phyloP scores from a whole-genome alignment of 2,329 filamentous ascomycete genomes.

The Saccharata proteae region DNA sequence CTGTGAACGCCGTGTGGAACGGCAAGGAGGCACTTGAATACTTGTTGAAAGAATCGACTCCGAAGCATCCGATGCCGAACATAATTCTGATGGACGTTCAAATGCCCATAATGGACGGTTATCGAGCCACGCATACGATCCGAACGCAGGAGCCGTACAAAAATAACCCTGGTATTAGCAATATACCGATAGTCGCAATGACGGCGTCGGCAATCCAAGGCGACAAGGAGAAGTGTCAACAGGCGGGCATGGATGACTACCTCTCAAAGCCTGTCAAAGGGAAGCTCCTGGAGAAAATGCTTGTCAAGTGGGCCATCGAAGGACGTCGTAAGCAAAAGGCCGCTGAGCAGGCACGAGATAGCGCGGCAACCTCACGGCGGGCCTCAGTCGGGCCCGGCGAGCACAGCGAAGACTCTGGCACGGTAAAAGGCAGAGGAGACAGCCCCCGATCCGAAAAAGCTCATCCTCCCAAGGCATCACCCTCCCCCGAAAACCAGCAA shows the following conservation, averaged over 20 bases:
- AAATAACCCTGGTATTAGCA: constrained; percentile 38
- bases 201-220: constrained; percentile 69
- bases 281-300: constrained; percentile 55
- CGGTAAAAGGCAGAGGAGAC: no score
- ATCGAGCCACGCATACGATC: constrained; percentile 62
- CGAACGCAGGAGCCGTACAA: constrained; percentile 57
- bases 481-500: no score
- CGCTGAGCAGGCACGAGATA: no score
- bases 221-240: constrained; percentile 60
- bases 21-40: constrained; percentile 70
- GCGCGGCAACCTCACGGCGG: no score
- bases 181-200: constrained; percentile 70
- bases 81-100: constrained; percentile 72
- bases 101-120: constrained; percentile 58
- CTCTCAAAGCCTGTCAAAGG: constrained; percentile 62
- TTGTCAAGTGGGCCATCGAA: constrained; percentile 53
- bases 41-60: constrained; percentile 41
- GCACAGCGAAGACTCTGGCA: no score
- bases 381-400: no score
- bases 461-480: no score
- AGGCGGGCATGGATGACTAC: constrained; percentile 67
- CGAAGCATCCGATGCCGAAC: constrained; percentile 47
- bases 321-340: constrained; percentile 24
- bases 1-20: constrained; percentile 61
- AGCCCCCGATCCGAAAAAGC: no score